A percentile compares a stretch with the other conserved stretches of the same genome.
phyloP scores from a whole-genome alignment of 2,329 filamentous ascomycete genomes.

The Exserohilum turcica region DNA sequence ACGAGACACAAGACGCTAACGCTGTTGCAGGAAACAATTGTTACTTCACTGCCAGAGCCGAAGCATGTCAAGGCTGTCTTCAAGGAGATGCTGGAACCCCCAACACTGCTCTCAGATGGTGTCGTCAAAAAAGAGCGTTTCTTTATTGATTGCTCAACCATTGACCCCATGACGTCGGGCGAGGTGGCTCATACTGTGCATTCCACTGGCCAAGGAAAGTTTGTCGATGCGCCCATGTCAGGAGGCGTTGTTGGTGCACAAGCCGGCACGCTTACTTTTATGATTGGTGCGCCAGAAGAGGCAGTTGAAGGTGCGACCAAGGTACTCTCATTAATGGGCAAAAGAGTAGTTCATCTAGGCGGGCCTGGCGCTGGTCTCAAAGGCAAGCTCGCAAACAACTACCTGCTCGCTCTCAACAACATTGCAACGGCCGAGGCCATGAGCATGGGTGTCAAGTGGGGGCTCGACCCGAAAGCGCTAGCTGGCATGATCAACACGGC shows the following conservation, averaged over 20 bases:
- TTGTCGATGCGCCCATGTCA: slow-evolving; percentile 96
- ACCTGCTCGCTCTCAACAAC: slow-evolving; percentile 92
- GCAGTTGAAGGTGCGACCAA: slow-evolving; percentile 69
- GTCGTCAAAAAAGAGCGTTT: slow-evolving; percentile 66
- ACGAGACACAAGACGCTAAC: slow-evolving; percentile 22
- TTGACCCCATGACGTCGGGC: slow-evolving; percentile 84
- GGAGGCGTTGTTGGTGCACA: slow-evolving; percentile 91
- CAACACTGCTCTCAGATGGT: slow-evolving; percentile 56
- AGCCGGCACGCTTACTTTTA: slow-evolving; percentile 90
- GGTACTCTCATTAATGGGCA: slow-evolving; percentile 81
- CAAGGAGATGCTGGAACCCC: slow-evolving; percentile 70
- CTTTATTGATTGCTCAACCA: slow-evolving; percentile 96
- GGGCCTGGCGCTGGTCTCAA: slow-evolving; percentile 82
- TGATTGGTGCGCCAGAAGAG: slow-evolving; percentile 75
- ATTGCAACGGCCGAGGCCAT: slow-evolving; percentile 71
- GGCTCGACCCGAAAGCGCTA: slow-evolving; percentile 68
- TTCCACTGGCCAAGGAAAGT: slow-evolving; percentile 70
- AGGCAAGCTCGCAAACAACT: slow-evolving; percentile 96
- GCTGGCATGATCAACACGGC: slow-evolving; percentile 89
- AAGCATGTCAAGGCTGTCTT: slow-evolving; percentile 86
- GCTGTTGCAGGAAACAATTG: slow-evolving; percentile 71
- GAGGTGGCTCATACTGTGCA: slow-evolving; percentile 74
- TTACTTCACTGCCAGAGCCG: slow-evolving; percentile 89
- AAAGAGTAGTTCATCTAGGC: slow-evolving; percentile 83
- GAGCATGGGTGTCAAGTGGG: slow-evolving; percentile 68